Base-by-base conservation (phyloP, 345 rosid genomes). In the Pistacia atlantica region DNA sequence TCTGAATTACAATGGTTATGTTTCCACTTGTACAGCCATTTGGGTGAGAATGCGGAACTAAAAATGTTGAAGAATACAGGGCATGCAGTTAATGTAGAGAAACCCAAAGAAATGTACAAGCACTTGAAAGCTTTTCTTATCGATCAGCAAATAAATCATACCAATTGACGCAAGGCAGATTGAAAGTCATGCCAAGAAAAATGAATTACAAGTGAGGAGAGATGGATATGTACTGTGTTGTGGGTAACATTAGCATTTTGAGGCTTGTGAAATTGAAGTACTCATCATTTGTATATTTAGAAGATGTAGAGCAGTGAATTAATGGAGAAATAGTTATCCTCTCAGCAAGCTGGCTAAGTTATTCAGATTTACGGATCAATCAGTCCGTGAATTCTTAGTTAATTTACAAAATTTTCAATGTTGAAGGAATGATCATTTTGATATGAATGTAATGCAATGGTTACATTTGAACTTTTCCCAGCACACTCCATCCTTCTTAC, bases 61-160 rank as follows among this genome's bases (percentile, higher is more conserved):
- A 89, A 86, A 71, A 65, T 91, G 51, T 68, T 95, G 67, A 91
- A 90, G 87, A 89, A 91, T 67, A 91, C 83, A 25, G 97, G 97
- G 52, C 98, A 94, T 78, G 95, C 97, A 20, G 67, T 94, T 68
- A 92, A 89, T 67, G 83, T 80, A 73, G 98, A 94, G 90, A 88
- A 72, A 80, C 89, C 91, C 1, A 91, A 85, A 76, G 95, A 90
- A 75, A 77, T 91, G 80, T 80, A 60, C 80, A 91, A 86, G 82
- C 89, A 80, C 81, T 67, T 91, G 79, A 91, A 88, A 54, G 82
- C 89, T 72, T 95, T 91, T 88, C 92, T 95, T 25, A 61, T 78
- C 18, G 88, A 85, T 65, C 79, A 75, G 20, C 65, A 72, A 20
- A 78, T 10, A 42, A 75, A 57, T 67, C 74, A 84, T 80, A 69